Evolutionary conservation across 2,329 filamentous ascomycete genomes (phyloP), one percentile per base, ranked within the genome.

Genomic region (Trichophyton simii): DNA sequence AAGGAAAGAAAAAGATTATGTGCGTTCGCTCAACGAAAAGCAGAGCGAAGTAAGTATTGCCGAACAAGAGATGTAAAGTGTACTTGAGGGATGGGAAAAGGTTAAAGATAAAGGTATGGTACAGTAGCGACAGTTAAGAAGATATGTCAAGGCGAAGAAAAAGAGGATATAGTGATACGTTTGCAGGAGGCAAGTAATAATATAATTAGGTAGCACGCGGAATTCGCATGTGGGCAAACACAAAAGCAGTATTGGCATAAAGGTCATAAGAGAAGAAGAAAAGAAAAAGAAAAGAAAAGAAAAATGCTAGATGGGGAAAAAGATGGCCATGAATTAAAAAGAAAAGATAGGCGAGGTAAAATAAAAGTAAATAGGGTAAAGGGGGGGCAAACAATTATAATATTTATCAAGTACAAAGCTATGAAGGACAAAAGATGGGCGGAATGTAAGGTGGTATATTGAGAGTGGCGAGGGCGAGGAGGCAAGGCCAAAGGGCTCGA

Each of bases 51-150:
- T 28, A 52, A 13, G n/a, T 52, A 38, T 38, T 38, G 34, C 25
- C 22, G 22, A 54, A 54, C 22, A 54, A 54, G 4, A 65, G 65
- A 58, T 46, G 61, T 61, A 63, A 60, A 67, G 60, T 60, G 28
- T 31, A 6, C 28, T 31, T 31, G 28, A 58, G 57, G 55, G 52
- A 58, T 60, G 36, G 62, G 62, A 62, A 64, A 64, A n/a, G 15
- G 13, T 1, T 34, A 34, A 34, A 28, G 25, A 13, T 34, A n/a
- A 55, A 8, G 38, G 18, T 55, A 55, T 36, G 34, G 13, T 55
- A 34, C 25, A 9, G 25, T 36, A 55, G 52, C 52, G 28, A 55
- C 52, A 18, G 52, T 18, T 34, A 55, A 38, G 31, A 55, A 55
- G 28, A 20, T 52, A 36, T 52, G 25, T 52, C 20, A 52, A 18